Base-by-base conservation (phyloP, 148 eudicot genomes). In the Polygonum aviculare region DNA sequence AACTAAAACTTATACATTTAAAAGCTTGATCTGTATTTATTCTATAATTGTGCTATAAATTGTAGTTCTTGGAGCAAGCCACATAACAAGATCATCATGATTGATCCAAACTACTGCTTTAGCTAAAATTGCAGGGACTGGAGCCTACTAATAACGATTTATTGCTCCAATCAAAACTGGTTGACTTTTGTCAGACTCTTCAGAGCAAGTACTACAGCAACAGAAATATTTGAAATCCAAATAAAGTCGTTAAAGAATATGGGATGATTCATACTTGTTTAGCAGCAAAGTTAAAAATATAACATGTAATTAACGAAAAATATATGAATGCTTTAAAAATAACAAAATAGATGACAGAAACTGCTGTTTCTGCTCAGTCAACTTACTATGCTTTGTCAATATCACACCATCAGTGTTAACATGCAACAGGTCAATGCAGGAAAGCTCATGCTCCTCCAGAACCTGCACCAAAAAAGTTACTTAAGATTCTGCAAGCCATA, bases 381-480 rank as follows among this genome's bases (percentile, higher is more conserved):
- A 78, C 94, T 89, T 87, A 95, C 99, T 95, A 80, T 75, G 77
- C 79, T 81, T 93, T 74, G 96, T 90, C 85, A 95, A 78, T 76
- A 87, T 83, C 74, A 93, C 91, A 69, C 90, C 99, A 82, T 91
- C 97, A 57, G 93, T 89, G 69, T 86, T 84, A 67, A 95, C 90
- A 77, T 91, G 90, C 79, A 95, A 85, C 65, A 95, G 81, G 85
- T 93, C 97, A 84, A 79, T 49, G 82, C 99, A 95, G 63, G 89
- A 83, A 50, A 95, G 86, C 60, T 86, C 94, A 74, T 95, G 85
- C 79, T 89, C 97, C 82, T 90, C 99, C 73, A 95, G 91, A 82
- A 91, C 97, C 99, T 95, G 85, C 76, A 86, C 47, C 75, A 18
- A 67, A 67, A 67, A 67, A 67, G 54, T 44, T 44, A 10, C 47